Base-by-base conservation (phyloP, 2,329 filamentous ascomycete genomes). In the Botrytis hyacinthi region DNA sequence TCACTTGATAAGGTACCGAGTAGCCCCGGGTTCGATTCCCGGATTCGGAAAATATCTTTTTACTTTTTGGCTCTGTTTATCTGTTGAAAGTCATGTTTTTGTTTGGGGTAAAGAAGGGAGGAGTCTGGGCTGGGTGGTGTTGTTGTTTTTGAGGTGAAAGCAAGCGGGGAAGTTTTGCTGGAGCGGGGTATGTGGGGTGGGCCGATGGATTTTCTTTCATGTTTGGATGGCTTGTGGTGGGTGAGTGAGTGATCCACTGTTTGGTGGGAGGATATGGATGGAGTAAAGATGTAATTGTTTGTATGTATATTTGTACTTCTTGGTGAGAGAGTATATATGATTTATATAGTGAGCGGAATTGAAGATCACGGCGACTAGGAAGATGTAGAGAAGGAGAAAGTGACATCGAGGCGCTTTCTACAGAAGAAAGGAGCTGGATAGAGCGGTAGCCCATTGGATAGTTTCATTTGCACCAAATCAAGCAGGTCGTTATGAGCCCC, bases 11-110 rank as follows among this genome's bases (percentile, higher is more conserved):
- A 18, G 0, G 8, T 26, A 60, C 57, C 57, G 57, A 60, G 57
- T 60, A 60, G 57, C 57, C 57, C 57, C 57, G 57, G 57, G 57
- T 60, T 60, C 57, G 57, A 60, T 60, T 60, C 32, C 57, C 57
- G 57, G 57, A 60, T 60, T 60, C 57, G 57, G 57, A 60, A 60
- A 7, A 6, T 6, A 0, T n/a, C 0, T 0, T 51, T 51, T 51
- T 18, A 14, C 4, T 60, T 5, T 59, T 35, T 22, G 29, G 3
- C 10, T 22, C n/a, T 14, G 4, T 32, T 22, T 20, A 4, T 22
- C 20, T 10, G 3, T 6, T 20, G 54, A 4, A 18, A 32, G 16
- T 6, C 1, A 2, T 32, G 26, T 32, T 22, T 35, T 10, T 20
- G 54, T 2, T 10, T 2, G 29, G 54, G 8, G 54, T 35, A 4